A percentile compares a stretch with the other conserved stretches of the same genome.
Conservation (phyloP, 129 eudicot genomes). For the Arctium lappa region DNA sequence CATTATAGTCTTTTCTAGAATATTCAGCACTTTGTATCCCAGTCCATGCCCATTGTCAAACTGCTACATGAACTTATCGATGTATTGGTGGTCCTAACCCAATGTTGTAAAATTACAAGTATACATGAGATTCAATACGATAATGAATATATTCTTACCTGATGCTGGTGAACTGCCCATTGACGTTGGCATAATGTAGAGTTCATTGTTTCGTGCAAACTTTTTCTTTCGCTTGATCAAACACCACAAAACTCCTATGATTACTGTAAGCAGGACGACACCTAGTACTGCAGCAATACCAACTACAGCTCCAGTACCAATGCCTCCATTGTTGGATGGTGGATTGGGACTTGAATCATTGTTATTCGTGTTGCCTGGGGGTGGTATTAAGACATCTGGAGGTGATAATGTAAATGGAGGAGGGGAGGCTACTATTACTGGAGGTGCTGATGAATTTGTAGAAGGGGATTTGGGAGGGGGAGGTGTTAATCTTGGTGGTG, state of each 20-base stretch:
- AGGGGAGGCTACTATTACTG: slow-evolving; percentile 15
- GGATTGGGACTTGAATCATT: slow-evolving; percentile 30
- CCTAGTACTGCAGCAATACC: slow-evolving; percentile 47
- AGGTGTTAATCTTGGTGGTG: slow-evolving; percentile 1
- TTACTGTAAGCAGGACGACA: slow-evolving; percentile 35
- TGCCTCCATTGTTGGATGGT: slow-evolving; percentile 42
- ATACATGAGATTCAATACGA: neutral
- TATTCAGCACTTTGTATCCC: neutral
- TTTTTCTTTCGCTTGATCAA: slow-evolving; percentile 41
- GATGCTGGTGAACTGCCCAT: slow-evolving; percentile 46
- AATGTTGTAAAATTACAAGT: neutral
- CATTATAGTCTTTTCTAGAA: neutral
- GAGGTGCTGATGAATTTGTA: slow-evolving; percentile 24
- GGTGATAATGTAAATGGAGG: slow-evolving; percentile 25
- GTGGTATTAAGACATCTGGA: slow-evolving; percentile 30
- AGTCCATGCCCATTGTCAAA: neutral
- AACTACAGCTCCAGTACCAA: slow-evolving; percentile 40
- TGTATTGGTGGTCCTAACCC: neutral
- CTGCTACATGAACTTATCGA: neutral
- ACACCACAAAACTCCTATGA: slow-evolving; percentile 39
- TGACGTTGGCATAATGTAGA: slow-evolving; percentile 42
- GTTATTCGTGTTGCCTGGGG: slow-evolving; percentile 32
- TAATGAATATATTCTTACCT: slow-evolving; percentile 34
- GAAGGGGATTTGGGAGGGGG: slow-evolving; percentile 25
- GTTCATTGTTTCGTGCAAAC: slow-evolving; percentile 22